Evolutionary conservation across 148 eudicot species (phyloP), one percentile per base, ranked within the genome.

Genomic region (Drosera capensis): DNA sequence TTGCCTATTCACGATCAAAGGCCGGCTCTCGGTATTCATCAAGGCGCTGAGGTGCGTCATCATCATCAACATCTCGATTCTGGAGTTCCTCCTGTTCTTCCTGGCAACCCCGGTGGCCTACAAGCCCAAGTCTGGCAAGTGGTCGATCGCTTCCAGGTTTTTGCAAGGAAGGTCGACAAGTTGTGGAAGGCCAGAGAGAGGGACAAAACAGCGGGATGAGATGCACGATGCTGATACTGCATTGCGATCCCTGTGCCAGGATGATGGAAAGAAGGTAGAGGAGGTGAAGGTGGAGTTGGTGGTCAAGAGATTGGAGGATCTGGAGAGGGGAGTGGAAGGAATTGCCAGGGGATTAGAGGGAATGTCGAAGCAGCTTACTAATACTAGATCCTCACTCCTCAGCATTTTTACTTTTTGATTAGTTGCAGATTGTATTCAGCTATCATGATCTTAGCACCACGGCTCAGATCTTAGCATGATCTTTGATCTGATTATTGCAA

Each of bases 31-130:
- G 8, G 25, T 49, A 11, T 58, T 68, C 52, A 54, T 65, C 5
- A 63, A 57, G 48, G 58, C 55, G 8, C 53, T 73, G 12, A 65
- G 68, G 19, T 71, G 66, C 25, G 71, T 69, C 15, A 58, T 56
- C 20, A 54, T 61, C 2, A 51, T 54, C 25, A 62, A 40, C 48
- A 16, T 62, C 28, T 65, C 60, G 0, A 51, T 59, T 0, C 63
- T 47, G 48, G 66, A 66, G 20, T 47, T 68, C 3, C 45, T 68
- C 9, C 14, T 68, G 45, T 21, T 26, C n/a, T 69, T 65, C 53
- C 7, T 68, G 37, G 63, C 71, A 2, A 34, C 22, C 43, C 67
- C 68, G 2, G 48, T 59, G 20, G 43, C 40, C 20, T 18, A 9
- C 1, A 65, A 54, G 54, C 29, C 50, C 3, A 65, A 31, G 50